Percentiles rank a stretch among this genome's conserved stretches.
Conservation (phyloP, 768 basidiomycete species). For the Filobasidium wieringae region DNA sequence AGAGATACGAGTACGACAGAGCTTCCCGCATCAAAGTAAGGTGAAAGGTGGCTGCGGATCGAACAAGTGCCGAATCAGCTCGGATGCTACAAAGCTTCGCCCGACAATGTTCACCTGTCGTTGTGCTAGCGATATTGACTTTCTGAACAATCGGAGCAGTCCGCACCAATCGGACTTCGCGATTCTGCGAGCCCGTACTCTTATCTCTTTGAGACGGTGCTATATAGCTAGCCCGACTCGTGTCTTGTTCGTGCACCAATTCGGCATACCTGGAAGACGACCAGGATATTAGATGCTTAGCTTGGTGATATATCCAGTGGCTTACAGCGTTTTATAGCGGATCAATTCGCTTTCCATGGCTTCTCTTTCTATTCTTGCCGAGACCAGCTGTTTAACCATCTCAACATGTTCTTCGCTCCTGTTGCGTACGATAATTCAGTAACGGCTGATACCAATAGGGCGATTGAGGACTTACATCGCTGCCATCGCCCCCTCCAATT, state of each 20-base stretch:
- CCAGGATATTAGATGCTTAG: too few relatives aligned
- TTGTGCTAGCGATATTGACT: too few relatives aligned
- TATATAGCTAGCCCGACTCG: background rate
- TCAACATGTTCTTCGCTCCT: conserved; percentile 39
- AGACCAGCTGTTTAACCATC: conserved; percentile 64
- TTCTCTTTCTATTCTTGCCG: conserved; percentile 73
- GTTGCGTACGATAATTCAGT: background rate
- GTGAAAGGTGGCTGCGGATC: conserved; percentile 18
- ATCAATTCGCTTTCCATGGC: conserved; percentile 90
- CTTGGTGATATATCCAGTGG: background rate
- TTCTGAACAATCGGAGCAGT: too few relatives aligned
- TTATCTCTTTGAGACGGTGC: background rate
- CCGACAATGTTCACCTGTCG: too few relatives aligned
- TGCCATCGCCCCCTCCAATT: conserved; percentile 62
- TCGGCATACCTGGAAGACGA: background rate
- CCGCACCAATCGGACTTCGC: too few relatives aligned
- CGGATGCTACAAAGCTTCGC: too few relatives aligned
- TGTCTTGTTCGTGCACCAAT: background rate
- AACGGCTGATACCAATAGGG: background rate
- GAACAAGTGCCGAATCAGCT: too few relatives aligned
- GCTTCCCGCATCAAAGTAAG: conserved; percentile 29
- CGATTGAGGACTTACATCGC: conserved; percentile 45
- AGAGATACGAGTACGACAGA: conserved; percentile 25
- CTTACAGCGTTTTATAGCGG: conserved; percentile 80
- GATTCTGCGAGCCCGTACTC: too few relatives aligned